A percentile compares a stretch with the other conserved stretches of the same genome.
phyloP scores from a whole-genome alignment of 2,329 filamentous ascomycete species.

The Alternaria alternata region DNA sequence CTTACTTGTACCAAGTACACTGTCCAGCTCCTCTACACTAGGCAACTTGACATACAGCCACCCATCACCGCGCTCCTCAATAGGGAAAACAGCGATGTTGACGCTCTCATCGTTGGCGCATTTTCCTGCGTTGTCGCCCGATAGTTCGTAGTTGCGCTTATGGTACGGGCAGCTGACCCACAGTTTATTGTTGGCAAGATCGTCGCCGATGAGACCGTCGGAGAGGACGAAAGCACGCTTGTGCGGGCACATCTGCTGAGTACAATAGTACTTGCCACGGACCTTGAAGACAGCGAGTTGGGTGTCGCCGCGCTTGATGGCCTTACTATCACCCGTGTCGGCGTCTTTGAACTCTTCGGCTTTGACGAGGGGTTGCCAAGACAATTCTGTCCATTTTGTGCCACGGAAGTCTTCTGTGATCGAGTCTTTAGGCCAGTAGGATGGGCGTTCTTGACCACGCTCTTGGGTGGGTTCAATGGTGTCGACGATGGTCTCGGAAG shows the following conservation, averaged over 20 bases:
- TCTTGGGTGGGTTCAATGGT: conserved; percentile 76
- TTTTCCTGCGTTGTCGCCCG: conserved; percentile 68
- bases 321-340: conserved; percentile 76
- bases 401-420: conserved; percentile 76
- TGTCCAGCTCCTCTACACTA: conserved; percentile 80
- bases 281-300: conserved; percentile 89
- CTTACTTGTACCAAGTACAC: conserved; percentile 76
- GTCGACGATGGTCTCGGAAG: conserved; percentile 69
- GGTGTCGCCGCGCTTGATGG: conserved; percentile 85
- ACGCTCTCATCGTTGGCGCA: conserved; percentile 78
- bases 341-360: conserved; percentile 73
- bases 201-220: conserved; percentile 82
- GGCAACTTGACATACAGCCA: conserved; percentile 83
- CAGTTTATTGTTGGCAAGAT: conserved; percentile 66
- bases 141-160: conserved; percentile 87
- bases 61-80: conserved; percentile 77
- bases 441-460: conserved; percentile 75
- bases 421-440: conserved; percentile 77
- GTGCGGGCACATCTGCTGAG: conserved; percentile 95
- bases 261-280: conserved; percentile 80
- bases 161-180: conserved; percentile 89
- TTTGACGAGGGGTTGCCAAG: conserved; percentile 83
- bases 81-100: conserved; percentile 83
- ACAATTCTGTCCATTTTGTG: conserved; percentile 69
- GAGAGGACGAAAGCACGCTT: conserved; percentile 89